Evolutionary conservation across 1,284 basidiomycete genomes (phyloP), one percentile per base, ranked within the genome.

Genomic region (Cerrena zonata): DNA sequence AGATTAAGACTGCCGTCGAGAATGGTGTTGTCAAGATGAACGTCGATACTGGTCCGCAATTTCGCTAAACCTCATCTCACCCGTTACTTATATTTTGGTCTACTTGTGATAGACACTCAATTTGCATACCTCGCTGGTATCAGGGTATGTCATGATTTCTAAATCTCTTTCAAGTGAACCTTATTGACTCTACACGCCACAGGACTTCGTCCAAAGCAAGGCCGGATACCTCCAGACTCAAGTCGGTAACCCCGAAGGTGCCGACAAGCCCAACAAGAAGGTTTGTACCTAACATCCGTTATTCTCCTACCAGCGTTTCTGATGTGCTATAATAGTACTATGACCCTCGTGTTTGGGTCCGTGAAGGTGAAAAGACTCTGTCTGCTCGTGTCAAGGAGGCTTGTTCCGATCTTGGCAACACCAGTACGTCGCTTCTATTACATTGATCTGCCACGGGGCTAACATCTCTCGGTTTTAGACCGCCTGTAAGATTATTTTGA

Each of bases 11-110:
- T 46, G 95, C 95, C 51, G 95, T 99, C 60, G 64, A 73, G 55
- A 83, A 95, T 70, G 95, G 96, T 69, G 95, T 95, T 48, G 86
- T 96, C 65, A 97, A 97, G 79, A 94, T 95, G 91, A 94, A 94
- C 73, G 90, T 94, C 54, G 92, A 94, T 70, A 94, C 91, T 57
- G 82, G 82, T 79, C 25, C 25, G 55, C n/a, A 24, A 23, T 23
- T 3, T 19, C 24, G 23, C 13, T 42, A 45, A 4, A 22, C 40
- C 34, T 30, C n/a, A n/a, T n/a, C n/a, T n/a, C n/a, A n/a, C n/a
- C n/a, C n/a, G 13, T 48, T n/a, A 12, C 26, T 38, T 34, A 19
- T 26, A n/a, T n/a, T n/a, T n/a, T 30, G 48, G 13, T 44, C 36
- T 27, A 27, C 21, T 15, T 61, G n/a, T n/a, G n/a, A n/a, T n/a